A percentile compares a stretch with the other conserved stretches of the same genome.
Conservation (phyloP, 2,329 filamentous ascomycete species). For the Ophiocordyceps camponoti-floridani region DNA sequence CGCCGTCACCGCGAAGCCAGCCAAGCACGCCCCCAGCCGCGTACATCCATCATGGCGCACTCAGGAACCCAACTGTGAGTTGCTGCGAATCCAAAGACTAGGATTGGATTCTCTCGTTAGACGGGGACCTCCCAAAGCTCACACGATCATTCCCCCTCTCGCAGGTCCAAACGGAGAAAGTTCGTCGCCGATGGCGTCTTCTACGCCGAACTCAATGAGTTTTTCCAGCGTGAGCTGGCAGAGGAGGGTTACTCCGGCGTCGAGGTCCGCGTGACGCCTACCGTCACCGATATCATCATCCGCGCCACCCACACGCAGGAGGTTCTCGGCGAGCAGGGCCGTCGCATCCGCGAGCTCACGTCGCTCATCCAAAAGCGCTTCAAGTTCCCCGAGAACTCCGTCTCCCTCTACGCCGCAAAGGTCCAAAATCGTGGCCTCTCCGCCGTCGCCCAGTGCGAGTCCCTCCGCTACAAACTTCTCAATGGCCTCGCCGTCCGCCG, state of each 20-base stretch:
- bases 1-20: constrained; percentile 7
- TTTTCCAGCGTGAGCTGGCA: constrained; percentile 99
- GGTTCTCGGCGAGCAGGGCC: constrained; percentile 98
- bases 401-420: constrained; percentile 99
- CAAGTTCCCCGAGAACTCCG: constrained; percentile 99
- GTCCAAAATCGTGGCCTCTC: constrained; percentile 99
- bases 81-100: neutral
- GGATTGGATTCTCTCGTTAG: too few species aligned
- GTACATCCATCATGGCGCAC: constrained; percentile 40
- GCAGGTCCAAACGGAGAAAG: constrained; percentile 81
- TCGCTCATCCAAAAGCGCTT: constrained; percentile 99
- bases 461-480: constrained; percentile 98
- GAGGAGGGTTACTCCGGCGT: constrained; percentile 99
- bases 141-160: too few species aligned
- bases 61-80: constrained; percentile 46
- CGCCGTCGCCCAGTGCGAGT: constrained; percentile 99
- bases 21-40: constrained; percentile 5
- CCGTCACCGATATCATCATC: constrained; percentile 99
- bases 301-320: constrained; percentile 99
- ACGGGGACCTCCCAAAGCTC: too few species aligned
- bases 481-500: constrained; percentile 97
- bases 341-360: constrained; percentile 99
- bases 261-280: constrained; percentile 98
- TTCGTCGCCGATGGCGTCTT: constrained; percentile 98
- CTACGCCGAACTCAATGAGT: constrained; percentile 99